These are phyloP conservation scores for Myxozyma nipponensis DNA, from an alignment of 805 yeast genomes.

Conservation along the genomic window DNA sequence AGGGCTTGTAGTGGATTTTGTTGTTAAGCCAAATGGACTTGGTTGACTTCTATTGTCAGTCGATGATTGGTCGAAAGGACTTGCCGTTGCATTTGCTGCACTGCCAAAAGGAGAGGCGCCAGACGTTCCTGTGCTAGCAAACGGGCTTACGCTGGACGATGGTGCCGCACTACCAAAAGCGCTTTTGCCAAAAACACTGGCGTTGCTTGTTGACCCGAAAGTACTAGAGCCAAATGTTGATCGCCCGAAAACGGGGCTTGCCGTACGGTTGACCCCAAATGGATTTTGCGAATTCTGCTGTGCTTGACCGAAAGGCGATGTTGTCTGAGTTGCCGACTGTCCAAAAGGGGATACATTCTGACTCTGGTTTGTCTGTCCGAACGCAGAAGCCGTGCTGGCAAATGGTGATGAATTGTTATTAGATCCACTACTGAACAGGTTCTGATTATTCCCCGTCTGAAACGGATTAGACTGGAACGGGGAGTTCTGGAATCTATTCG, in stretches of 20 bases:
- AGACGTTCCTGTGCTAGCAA: neutral
- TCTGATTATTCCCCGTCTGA: neutral
- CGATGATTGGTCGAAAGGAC: neutral
- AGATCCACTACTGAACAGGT: neutral
- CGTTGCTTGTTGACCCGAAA: neutral
- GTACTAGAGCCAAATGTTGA: neutral
- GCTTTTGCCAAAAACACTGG: neutral
- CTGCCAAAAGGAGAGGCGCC: neutral
- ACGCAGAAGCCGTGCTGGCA: neutral
- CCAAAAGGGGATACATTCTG: neutral
- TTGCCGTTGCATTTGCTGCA: neutral
- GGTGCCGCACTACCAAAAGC: neutral
- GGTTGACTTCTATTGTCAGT: neutral
- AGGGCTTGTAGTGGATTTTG: conserved; percentile 10
- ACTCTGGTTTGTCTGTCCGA: neutral
- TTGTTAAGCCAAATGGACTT: conserved; percentile 2
- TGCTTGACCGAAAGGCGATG: neutral
- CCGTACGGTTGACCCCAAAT: neutral
- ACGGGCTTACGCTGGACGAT: too few species aligned
- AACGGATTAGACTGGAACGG: neutral
- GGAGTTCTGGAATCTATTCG: neutral
- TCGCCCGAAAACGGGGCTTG: too few species aligned
- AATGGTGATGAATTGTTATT: neutral
- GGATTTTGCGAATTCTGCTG: neutral
- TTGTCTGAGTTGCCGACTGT: neutral